A percentile compares a stretch with the other conserved stretches of the same genome.
Conservation (phyloP, 805 yeast species). For the Yarrowia sp. region DNA sequence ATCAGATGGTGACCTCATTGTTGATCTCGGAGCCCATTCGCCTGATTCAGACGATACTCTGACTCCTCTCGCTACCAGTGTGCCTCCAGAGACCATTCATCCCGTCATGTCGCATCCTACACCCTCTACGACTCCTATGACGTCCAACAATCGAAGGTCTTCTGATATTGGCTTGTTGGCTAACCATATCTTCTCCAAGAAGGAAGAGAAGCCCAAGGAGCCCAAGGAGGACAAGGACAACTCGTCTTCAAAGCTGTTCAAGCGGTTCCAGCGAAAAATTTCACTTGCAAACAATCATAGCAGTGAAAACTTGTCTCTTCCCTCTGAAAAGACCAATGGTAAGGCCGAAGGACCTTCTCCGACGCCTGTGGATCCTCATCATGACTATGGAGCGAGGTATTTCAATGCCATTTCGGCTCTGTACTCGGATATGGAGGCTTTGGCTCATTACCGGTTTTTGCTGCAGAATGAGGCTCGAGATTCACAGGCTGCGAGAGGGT, state of each 20-base stretch:
- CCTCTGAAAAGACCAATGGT: neutral
- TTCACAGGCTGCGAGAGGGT: neutral
- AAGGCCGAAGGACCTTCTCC: neutral
- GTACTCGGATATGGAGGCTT: slow-evolving; percentile 20
- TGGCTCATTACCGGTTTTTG: slow-evolving; percentile 23
- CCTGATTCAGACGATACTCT: slow-evolving; percentile 4
- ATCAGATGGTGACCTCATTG: slow-evolving; percentile 3
- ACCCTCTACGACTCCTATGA: neutral
- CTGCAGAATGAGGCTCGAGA: slow-evolving; percentile 18
- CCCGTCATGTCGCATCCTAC: slow-evolving; percentile 12
- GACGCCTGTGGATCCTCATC: neutral
- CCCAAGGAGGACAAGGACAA: slow-evolving; percentile 16
- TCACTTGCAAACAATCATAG: slow-evolving; percentile 1
- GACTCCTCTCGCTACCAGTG: neutral
- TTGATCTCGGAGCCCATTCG: slow-evolving; percentile 6
- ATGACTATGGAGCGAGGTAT: slow-evolving; percentile 19
- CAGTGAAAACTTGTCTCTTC: neutral
- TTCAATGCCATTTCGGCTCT: slow-evolving; percentile 22
- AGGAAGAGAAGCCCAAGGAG: slow-evolving; percentile 19
- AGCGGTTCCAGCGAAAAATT: slow-evolving; percentile 24
- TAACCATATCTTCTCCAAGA: slow-evolving; percentile 12
- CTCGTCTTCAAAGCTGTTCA: slow-evolving; percentile 20
- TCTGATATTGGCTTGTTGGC: slow-evolving; percentile 12
- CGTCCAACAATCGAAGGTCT: slow-evolving; percentile 1
- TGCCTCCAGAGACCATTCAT: neutral